Evolutionary conservation across 768 basidiomycete genomes (phyloP), one percentile per base, ranked within the genome.

Genomic region (Amanita exitialis): DNA sequence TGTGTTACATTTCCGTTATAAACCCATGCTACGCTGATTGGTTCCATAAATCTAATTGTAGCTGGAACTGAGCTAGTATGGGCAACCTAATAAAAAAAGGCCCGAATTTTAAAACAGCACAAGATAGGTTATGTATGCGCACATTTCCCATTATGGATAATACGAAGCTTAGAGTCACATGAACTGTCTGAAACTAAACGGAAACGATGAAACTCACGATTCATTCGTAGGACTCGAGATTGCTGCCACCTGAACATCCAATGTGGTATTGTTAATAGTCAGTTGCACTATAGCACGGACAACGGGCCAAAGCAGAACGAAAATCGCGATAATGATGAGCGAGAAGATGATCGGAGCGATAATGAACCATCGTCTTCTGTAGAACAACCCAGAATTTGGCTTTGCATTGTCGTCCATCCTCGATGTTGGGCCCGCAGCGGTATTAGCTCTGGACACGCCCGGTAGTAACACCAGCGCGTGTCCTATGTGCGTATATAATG

Each of bases 21-120:
- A 27, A 81, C 64, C 84, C 83, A 86, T 30, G 70, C 70, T 20
- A 86, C 78, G 8, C 73, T 63, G 34, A 85, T 69, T 1, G 77
- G 73, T 28, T 80, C 66, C 8, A 71, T 71, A 59, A 87, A 88
- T 42, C 69, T 57, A 54, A 87, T 85, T 49, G 68, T 74, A 6
- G 85, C 83, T 10, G 75, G 62, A 59, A 88, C 73, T 32, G 79
- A 74, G 42, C 85, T 82, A 1, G 84, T 78, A 58, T 88, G 84
- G 18, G 76, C 69, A 25, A 82, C 82, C 79, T 82, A 44, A 25
- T 44, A n/a, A 41, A 20, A 30, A 49, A 47, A 35, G 15, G 6
- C 53, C 32, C 44, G 21, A 27, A 9, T 37, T 20, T 34, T 2
- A 15, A 28, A 43, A 1, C 28, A 16, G 35, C 42, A 37, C 16